Evolutionary conservation across 2,329 filamentous ascomycete genomes (phyloP).

Genomic region (Claviceps africana): DNA sequence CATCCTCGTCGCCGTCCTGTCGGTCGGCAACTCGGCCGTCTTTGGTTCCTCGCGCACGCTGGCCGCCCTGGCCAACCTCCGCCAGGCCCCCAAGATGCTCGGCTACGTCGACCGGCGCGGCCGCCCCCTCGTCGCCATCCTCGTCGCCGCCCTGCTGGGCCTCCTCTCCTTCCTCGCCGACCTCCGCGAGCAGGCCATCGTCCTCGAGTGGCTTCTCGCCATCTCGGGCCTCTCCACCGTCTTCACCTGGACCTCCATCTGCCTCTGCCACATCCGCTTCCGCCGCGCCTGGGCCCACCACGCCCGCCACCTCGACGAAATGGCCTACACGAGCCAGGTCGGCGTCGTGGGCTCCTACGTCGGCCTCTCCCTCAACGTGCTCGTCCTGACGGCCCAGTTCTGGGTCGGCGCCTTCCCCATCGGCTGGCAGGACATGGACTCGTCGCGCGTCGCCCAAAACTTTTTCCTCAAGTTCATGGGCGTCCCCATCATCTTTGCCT

Average conservation of each 20-base stretch:
- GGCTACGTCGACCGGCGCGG: constrained; percentile 73
- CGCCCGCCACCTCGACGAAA: constrained; percentile 57
- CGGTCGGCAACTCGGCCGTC: constrained; percentile 81
- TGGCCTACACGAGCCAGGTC: constrained; percentile 69
- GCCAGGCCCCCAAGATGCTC: constrained; percentile 63
- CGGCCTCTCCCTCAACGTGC: constrained; percentile 59
- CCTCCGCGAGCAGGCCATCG: constrained; percentile 40
- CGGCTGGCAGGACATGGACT: constrained; percentile 32
- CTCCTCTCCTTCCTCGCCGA: constrained; percentile 64
- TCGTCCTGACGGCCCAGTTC: constrained; percentile 73
- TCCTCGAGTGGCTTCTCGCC: constrained; percentile 70
- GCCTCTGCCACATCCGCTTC: constrained; percentile 85
- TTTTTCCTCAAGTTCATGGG: constrained; percentile 67
- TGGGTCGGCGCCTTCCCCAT: constrained; percentile 76
- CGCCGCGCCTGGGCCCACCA: constrained; percentile 60
- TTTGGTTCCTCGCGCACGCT: constrained; percentile 86
- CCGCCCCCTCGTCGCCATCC: constrained; percentile 62
- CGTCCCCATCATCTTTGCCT: constrained; percentile 50
- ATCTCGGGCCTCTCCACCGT: constrained; percentile 59
- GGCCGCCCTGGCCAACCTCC: constrained; percentile 76
- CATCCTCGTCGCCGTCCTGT: constrained; percentile 79
- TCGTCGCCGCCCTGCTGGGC: constrained; percentile 51
- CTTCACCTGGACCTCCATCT: constrained; percentile 76
- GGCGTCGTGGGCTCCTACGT: constrained; percentile 70
- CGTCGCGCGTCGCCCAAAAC: constrained; percentile 36